These are phyloP conservation scores for Balamuthia mandrillaris DNA, from an alignment of 208 protist genomes.

Conservation along the genomic window DNA sequence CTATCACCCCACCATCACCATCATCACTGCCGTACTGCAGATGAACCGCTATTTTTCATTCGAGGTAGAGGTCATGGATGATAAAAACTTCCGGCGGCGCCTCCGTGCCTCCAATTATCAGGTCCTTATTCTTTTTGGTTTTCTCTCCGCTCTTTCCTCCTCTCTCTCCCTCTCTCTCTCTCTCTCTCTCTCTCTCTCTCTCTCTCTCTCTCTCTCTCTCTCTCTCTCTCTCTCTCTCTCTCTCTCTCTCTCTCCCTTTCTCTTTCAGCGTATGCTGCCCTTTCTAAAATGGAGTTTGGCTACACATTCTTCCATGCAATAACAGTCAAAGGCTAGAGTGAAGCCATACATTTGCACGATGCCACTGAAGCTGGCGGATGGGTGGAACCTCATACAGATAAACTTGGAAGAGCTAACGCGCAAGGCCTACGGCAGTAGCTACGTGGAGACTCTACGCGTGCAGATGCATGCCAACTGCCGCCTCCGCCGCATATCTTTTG, in stretches of 20 bases:
- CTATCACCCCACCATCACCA: background rate
- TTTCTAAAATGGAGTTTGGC: background rate
- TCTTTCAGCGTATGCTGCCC: background rate
- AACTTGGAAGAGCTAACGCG: constrained; percentile 98
- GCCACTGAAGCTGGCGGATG: constrained; percentile 97
- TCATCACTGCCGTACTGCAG: constrained; percentile 19
- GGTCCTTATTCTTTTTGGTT: constrained; percentile 30
- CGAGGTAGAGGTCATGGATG: constrained; percentile 97
- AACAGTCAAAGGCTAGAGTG: constrained; percentile 91
- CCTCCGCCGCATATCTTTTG: constrained; percentile 98
- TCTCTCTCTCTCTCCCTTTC: background rate
- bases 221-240: background rate
- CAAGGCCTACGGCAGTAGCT: constrained; percentile 98
- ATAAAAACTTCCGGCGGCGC: constrained; percentile 95
- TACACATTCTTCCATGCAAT: background rate
- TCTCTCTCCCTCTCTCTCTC: background rate
- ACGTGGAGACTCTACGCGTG: constrained; percentile 94
- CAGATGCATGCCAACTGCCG: constrained; percentile 98
- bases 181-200: background rate
- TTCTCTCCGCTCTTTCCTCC: no score
- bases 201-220: no score
- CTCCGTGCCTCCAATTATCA: constrained; percentile 98
- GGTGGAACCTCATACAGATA: constrained; percentile 99
- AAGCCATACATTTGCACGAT: constrained; percentile 99
- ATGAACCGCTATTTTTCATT: constrained; percentile 99